Evolutionary conservation across 495 filamentous ascomycete genomes (phyloP), one percentile per base, ranked within the genome.

Genomic region (Elaphomyces granulatus): DNA sequence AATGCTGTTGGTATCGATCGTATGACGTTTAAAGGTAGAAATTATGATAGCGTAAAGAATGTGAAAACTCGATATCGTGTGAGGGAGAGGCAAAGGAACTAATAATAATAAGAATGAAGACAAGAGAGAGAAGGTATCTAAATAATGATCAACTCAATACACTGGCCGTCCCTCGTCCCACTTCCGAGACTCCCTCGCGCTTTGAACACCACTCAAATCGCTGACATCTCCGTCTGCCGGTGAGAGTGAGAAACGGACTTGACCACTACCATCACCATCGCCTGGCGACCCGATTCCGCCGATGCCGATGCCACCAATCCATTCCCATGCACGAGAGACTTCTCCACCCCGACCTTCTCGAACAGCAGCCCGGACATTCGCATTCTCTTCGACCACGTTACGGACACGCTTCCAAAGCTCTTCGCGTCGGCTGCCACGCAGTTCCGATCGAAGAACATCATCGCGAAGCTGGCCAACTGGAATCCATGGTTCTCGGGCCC

Each of bases 261-360:
- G 59, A 2, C 63, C 58, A 46, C 71, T 70, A 8, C 48, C 42
- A 6, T 53, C 54, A 15, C 49, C 42, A 32, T 66, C 64, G 26
- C 58, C 56, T n/a, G n/a, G n/a, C n/a, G n/a, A n/a, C 8, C 54
- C 56, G 15, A 68, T 70, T 16, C 64, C 56, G 17, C 60, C 54
- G 34, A 64, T 60, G 2, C 42, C 48, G 20, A 50, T 33, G n/a
- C 69, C 63, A 20, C 90, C 90, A 53, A 94, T 87, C 90, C 90
- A 99, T 55, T 94, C 88, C 90, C 90, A 99, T 14, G 82, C 78
- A 35, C 84, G 71, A 10, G 81, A 77, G 37, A 95, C 74, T 54
- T 99, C 90, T 14, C 90, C 90, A 45, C 72, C 81, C 36, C 77
- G 68, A 32, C 78, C 72, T 60, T 96, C 87, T 15, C 87, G 70